Conservation (phyloP, 2,329 filamentous ascomycete genomes). For the Aspergillus carbonarius region DNA sequence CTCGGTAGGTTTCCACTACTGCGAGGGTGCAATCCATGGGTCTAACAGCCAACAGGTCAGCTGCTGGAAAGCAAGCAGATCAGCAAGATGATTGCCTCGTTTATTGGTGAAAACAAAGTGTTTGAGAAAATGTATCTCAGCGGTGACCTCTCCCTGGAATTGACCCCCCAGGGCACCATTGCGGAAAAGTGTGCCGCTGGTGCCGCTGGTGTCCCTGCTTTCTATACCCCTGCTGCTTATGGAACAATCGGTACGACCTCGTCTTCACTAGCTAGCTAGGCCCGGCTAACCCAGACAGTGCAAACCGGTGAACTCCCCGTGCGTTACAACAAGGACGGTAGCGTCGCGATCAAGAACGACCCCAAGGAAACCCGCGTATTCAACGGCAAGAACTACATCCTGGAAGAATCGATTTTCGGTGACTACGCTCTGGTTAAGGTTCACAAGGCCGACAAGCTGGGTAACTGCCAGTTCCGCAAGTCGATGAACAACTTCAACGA, state of each 20-base stretch:
- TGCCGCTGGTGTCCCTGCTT: constrained; percentile 83
- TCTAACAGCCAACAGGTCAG: constrained; percentile 50
- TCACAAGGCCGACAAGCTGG: constrained; percentile 72
- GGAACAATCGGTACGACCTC: constrained; percentile 60
- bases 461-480: constrained; percentile 76
- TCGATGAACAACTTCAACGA: constrained; percentile 73
- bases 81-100: constrained; percentile 71
- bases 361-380: constrained; percentile 72
- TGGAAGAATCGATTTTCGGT: constrained; percentile 74
- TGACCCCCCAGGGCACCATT: constrained; percentile 85
- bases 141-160: constrained; percentile 80
- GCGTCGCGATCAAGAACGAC: constrained; percentile 66
- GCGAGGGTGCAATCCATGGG: neutral
- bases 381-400: constrained; percentile 68
- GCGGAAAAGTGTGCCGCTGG: constrained; percentile 83
- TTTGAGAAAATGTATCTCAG: constrained; percentile 86
- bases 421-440: constrained; percentile 77
- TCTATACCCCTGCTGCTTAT: constrained; percentile 77
- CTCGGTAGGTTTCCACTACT: constrained; percentile 53
- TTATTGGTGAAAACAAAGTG: constrained; percentile 78
- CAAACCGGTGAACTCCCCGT: constrained; percentile 57
- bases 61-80: constrained; percentile 71
- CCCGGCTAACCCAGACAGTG: constrained; percentile 37
- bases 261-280: constrained; percentile 43
- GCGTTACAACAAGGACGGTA: constrained; percentile 80